Evolutionary conservation across 2,329 filamentous ascomycete genomes (phyloP).

Genomic region (Dactylellina parvicollis): DNA sequence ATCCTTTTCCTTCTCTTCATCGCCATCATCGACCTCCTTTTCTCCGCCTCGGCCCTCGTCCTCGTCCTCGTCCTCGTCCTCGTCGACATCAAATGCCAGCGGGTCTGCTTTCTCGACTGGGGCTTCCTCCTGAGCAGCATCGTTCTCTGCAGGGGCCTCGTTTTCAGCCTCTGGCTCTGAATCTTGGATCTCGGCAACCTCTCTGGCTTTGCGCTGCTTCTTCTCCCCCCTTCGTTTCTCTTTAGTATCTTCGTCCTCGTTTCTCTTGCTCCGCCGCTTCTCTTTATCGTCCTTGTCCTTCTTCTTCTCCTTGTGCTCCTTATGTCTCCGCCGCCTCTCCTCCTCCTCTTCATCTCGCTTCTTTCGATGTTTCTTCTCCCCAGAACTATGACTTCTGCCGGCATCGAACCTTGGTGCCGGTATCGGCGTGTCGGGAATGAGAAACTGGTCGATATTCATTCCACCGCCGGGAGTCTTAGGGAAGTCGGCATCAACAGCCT

Average conservation of each 20-base stretch:
- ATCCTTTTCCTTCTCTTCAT: conserved; percentile 16
- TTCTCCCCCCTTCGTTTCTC: conserved; percentile 33
- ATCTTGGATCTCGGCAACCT: conserved; percentile 14
- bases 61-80: conserved; percentile 26
- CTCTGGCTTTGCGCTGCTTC: conserved; percentile 4
- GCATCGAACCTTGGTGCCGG: conserved; percentile 27
- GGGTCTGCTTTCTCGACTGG: conserved; percentile 6
- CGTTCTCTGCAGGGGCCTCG: conserved; percentile 13
- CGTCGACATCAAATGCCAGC: conserved; percentile 42
- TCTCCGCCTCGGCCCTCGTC: not conserved
- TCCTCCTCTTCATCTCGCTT: conserved; percentile 50
- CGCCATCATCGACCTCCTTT: not conserved
- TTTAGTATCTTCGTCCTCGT: conserved; percentile 20
- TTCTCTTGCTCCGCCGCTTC: conserved; percentile 41
- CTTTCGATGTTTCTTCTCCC: conserved; percentile 42
- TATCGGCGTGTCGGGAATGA: conserved; percentile 45
- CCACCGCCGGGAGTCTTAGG: conserved; percentile 48
- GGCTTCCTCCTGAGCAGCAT: conserved; percentile 7
- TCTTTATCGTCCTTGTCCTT: conserved; percentile 16
- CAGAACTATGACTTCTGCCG: not conserved
- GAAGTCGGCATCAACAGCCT: conserved; percentile 17
- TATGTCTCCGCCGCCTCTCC: conserved; percentile 40
- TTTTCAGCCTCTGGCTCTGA: conserved; percentile 25
- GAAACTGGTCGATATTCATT: conserved; percentile 46
- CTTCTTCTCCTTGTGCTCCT: conserved; percentile 41